Evolutionary conservation across 768 basidiomycete species (phyloP).

Genomic region (Mycena alexandri): DNA sequence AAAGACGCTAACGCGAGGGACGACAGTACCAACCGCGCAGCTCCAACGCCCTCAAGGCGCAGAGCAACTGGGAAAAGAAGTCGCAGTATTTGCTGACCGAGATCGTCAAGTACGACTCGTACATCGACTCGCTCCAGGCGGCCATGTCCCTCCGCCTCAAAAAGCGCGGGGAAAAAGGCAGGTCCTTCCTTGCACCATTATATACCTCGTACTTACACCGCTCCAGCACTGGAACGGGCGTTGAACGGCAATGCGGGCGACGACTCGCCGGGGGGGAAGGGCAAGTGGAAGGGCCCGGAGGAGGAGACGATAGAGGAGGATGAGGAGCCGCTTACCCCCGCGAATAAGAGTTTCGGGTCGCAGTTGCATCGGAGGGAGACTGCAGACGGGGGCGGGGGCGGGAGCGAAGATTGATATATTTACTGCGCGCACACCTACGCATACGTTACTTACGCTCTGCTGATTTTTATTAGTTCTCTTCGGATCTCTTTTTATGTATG

Average conservation of each 20-base stretch:
- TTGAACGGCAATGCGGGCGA: slow-evolving; percentile 52
- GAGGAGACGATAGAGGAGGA: slow-evolving; percentile 63
- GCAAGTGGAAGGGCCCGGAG: slow-evolving; percentile 55
- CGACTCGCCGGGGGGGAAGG: slow-evolving; percentile 45
- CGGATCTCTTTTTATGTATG: slow-evolving; percentile 29
- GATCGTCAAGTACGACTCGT: slow-evolving; percentile 95
- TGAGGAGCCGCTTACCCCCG: slow-evolving; percentile 54
- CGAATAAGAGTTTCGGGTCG: slow-evolving; percentile 34
- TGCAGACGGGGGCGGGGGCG: slow-evolving; percentile 49
- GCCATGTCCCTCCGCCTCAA: slow-evolving; percentile 90
- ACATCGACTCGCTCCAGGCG: slow-evolving; percentile 88
- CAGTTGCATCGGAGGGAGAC: slow-evolving; percentile 58
- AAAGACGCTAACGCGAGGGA: slow-evolving; percentile 14
- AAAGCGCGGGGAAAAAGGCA: slow-evolving; percentile 89
- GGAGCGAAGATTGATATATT: slow-evolving; percentile 24
- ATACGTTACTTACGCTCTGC: slow-evolving; percentile 31
- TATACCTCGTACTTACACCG: slow-evolving; percentile 12
- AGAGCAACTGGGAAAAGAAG: slow-evolving; percentile 93
- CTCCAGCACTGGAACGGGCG: slow-evolving; percentile 68
- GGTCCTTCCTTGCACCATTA: neutral
- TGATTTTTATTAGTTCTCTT: slow-evolving; percentile 16
- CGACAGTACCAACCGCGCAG: slow-evolving; percentile 84
- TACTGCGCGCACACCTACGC: slow-evolving; percentile 16
- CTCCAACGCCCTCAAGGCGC: slow-evolving; percentile 79
- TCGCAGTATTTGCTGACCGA: slow-evolving; percentile 91